phyloP scores from a whole-genome alignment of 192 early-diverging fungal genomes.

The Podila clonocystis region DNA sequence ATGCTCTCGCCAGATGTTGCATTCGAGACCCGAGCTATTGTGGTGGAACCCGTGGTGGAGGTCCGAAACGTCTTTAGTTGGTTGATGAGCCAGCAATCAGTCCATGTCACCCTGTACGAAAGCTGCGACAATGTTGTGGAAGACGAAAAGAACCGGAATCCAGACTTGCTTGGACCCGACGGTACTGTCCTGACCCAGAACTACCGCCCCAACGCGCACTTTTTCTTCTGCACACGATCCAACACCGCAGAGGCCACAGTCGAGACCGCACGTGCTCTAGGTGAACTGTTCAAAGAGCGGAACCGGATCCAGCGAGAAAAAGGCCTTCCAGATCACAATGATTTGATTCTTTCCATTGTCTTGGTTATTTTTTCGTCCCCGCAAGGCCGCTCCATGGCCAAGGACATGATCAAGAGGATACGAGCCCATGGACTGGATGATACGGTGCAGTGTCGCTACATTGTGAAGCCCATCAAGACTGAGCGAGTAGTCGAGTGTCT shows the following conservation, averaged over 20 bases:
- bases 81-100: constrained; percentile 28
- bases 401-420: constrained; percentile 41
- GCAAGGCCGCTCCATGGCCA: constrained; percentile 44
- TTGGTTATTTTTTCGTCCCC: constrained; percentile 48
- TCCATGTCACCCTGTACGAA: constrained; percentile 26
- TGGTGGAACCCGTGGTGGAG: constrained; percentile 18
- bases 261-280: constrained; percentile 33
- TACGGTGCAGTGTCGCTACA: constrained; percentile 21
- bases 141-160: constrained; percentile 18
- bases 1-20: constrained; percentile 43
- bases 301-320: constrained; percentile 10
- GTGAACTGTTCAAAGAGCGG: constrained; percentile 17
- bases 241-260: constrained; percentile 17
- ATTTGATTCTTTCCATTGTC: constrained; percentile 36
- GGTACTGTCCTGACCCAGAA: constrained; percentile 13
- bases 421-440: constrained; percentile 29
- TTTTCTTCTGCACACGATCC: constrained; percentile 37
- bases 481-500: constrained; percentile 48
- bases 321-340: constrained; percentile 10
- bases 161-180: constrained; percentile 16
- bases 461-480: constrained; percentile 50
- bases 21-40: constrained; percentile 7
- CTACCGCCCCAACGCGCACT: constrained; percentile 37
- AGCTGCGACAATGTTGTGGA: constrained; percentile 27
- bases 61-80: constrained; percentile 20